These are phyloP conservation scores for Pseudisothecium myosuroides DNA, from an alignment of 225 moss, liverwort and hornwort species.

Conservation along the genomic window DNA sequence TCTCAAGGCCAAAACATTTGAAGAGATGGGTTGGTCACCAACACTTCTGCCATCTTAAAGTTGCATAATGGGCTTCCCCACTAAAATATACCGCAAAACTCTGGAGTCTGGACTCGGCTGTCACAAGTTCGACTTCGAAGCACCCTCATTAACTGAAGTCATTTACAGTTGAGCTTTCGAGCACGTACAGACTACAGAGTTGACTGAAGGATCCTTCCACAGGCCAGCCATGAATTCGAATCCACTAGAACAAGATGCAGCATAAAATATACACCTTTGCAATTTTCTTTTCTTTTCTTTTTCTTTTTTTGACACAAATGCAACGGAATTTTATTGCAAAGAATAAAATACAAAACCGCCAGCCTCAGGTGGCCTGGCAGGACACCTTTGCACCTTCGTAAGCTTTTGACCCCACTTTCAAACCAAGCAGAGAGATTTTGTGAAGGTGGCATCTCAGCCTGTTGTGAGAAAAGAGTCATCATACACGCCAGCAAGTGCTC, in stretches of 20 bases:
- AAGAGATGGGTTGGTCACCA: not conserved
- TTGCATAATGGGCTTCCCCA: not conserved
- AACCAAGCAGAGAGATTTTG: not conserved
- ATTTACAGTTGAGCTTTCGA: not conserved
- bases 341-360: too few relatives aligned
- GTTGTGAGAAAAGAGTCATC: not conserved
- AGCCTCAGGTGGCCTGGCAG: too few relatives aligned
- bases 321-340: too few relatives aligned
- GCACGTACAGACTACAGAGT: not conserved
- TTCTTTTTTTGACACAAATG: too few relatives aligned
- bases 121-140: not conserved
- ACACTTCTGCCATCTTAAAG: not conserved
- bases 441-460: not conserved
- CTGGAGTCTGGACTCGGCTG: not conserved
- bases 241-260: not conserved
- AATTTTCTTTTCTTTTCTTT: too few relatives aligned
- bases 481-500: not conserved
- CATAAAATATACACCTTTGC: not conserved
- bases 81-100: not conserved
- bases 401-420: conserved; percentile 11
- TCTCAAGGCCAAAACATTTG: not conserved
- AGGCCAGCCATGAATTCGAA: not conserved
- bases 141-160: not conserved
- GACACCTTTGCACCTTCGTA: not conserved
- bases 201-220: not conserved